phyloP scores from a whole-genome alignment of 2,329 filamentous ascomycete genomes.

The Penicillium concentricum region DNA sequence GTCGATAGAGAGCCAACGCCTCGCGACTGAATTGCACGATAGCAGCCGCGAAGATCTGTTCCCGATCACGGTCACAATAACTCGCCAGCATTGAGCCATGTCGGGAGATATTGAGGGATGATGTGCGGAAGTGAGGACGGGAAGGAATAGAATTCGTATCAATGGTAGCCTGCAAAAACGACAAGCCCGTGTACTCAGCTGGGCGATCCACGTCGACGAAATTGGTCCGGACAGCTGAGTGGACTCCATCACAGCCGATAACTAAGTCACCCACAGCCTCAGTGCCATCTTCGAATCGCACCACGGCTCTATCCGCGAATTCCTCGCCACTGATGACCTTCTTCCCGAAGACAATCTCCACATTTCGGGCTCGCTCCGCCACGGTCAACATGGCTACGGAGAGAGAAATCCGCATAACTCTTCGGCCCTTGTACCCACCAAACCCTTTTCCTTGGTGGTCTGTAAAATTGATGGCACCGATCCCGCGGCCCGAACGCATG shows the following conservation, averaged over 20 bases:
- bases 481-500: constrained; percentile 37
- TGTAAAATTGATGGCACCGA: constrained; percentile 42
- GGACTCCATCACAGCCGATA: constrained; percentile 44
- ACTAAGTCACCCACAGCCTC: constrained; percentile 36
- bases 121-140: constrained; percentile 38
- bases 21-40: constrained; percentile 39
- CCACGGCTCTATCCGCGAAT: constrained; percentile 28
- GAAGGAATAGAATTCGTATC: constrained; percentile 24
- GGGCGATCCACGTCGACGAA: constrained; percentile 37
- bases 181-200: constrained; percentile 44
- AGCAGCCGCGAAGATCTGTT: constrained; percentile 42
- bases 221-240: constrained; percentile 38
- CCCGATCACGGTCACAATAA: constrained; percentile 37
- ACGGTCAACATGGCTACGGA: constrained; percentile 43
- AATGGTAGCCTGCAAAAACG: constrained; percentile 39
- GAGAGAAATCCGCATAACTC: constrained; percentile 44
- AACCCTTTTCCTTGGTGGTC: constrained; percentile 38
- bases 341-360: constrained; percentile 45
- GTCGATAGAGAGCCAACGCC: constrained; percentile 22
- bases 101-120: constrained; percentile 41
- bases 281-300: constrained; percentile 41
- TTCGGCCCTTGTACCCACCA: constrained; percentile 41
- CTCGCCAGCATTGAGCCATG: constrained; percentile 42
- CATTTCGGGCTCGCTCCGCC: constrained; percentile 35
- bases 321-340: constrained; percentile 40